These are phyloP conservation scores for Macrophomina pseudophaseolina DNA, from an alignment of 2,329 filamentous ascomycete genomes.

Conservation along the genomic window DNA sequence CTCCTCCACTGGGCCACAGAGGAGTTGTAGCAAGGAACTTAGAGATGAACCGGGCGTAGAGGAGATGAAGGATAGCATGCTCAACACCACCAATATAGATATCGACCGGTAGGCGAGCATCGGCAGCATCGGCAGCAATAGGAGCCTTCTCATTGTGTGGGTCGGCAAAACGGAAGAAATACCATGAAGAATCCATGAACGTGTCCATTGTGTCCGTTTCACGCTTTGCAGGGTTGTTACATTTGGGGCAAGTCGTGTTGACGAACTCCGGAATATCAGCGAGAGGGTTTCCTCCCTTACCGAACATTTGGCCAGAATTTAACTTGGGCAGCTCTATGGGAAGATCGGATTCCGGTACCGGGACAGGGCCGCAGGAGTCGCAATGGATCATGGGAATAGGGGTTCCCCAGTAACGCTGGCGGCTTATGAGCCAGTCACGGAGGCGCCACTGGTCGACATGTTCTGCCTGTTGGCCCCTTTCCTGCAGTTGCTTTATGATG, in stretches of 20 bases:
- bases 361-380: conserved; percentile 73
- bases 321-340: conserved; percentile 77
- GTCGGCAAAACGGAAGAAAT: conserved; percentile 81
- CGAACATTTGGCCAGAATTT: conserved; percentile 69
- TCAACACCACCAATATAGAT: conserved; percentile 90
- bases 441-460: conserved; percentile 77
- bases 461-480: conserved; percentile 53
- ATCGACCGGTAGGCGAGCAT: conserved; percentile 73
- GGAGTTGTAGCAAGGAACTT: conserved; percentile 74
- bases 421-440: conserved; percentile 87
- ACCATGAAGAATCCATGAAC: conserved; percentile 95
- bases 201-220: conserved; percentile 97
- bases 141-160: conserved; percentile 66
- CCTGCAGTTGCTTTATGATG: conserved; percentile 58
- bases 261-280: conserved; percentile 75
- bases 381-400: conserved; percentile 92
- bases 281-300: conserved; percentile 76
- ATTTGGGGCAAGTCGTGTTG: conserved; percentile 76
- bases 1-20: conserved; percentile 47
- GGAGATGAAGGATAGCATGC: conserved; percentile 86
- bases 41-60: conserved; percentile 89
- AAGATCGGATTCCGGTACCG: conserved; percentile 76
- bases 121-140: conserved; percentile 65
- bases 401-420: conserved; percentile 91
- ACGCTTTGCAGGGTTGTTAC: conserved; percentile 70